Conservation (phyloP, 2,329 filamentous ascomycete genomes). For the Colletotrichum tropicicola region DNA sequence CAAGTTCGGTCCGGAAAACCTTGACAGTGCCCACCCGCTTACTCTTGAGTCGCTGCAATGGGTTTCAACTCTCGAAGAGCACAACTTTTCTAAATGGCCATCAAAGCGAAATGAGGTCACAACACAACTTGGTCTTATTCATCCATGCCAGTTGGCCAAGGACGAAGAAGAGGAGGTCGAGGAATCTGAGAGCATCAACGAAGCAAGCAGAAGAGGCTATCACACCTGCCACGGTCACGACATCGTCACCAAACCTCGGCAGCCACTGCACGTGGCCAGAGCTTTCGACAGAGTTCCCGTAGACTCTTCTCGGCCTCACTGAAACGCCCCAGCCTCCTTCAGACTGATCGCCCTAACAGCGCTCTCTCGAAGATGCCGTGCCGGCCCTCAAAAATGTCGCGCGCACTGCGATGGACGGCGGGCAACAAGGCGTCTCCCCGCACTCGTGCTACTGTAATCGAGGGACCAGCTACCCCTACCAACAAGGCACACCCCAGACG, state of each 20-base stretch:
- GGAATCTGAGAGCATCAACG: background rate
- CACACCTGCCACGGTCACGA: background rate
- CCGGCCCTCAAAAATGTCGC: no score
- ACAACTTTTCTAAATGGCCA: no score
- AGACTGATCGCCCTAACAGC: no score
- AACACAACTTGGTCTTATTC: no score
- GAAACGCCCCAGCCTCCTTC: background rate
- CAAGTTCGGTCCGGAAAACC: no score
- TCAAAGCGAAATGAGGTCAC: no score
- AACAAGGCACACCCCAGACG: slow-evolving; percentile 20
- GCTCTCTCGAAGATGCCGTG: no score
- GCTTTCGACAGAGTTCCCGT: background rate
- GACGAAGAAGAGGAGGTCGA: background rate
- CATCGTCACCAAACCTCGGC: background rate
- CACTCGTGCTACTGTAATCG: slow-evolving; percentile 4
- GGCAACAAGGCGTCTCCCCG: slow-evolving; percentile 16
- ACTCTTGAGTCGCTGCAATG: no score
- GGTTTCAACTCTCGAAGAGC: no score
- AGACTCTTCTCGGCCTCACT: background rate
- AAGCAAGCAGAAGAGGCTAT: background rate
- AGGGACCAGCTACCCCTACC: background rate
- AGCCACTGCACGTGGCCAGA: background rate
- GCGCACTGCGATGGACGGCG: no score
- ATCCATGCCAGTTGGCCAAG: no score
- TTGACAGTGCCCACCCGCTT: no score